Base-by-base conservation (phyloP, 1,284 basidiomycete genomes). In the Sutorius eximius region DNA sequence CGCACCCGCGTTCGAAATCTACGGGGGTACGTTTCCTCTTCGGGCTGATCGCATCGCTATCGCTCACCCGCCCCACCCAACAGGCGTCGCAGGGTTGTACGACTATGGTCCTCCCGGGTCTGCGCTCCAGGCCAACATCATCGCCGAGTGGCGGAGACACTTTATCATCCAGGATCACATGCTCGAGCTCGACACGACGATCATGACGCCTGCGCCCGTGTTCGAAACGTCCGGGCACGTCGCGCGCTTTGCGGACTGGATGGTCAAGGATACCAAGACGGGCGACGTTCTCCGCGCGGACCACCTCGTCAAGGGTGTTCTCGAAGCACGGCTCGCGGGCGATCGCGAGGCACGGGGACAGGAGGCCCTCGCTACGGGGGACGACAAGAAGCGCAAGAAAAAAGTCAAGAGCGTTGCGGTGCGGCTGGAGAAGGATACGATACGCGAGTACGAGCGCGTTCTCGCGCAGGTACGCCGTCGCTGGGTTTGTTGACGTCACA, bases 81-180 rank as follows among this genome's bases (percentile, higher is more conserved):
- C 65, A 93, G 93, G 93, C 75, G 91, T 98, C 58, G 95, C 95
- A 57, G 96, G 96, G 59, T 78, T 99, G 41, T 98, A 96, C 75
- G 95, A 97, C 73, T 97, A 95, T 67, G 95, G 95, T 45, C 94
- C 94, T 45, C 93, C 95, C 5, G 96, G 97, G 60, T 96, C 95
- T 2, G 85, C 95, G 3, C 82, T 99, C 32, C 96, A 98, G 71
- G 93, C 95, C 62, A 99, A 99, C 81, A 94, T 99, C 74, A 89
- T 98, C 68, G 80, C 91, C 8, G 91, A 93, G 79, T 99, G 97
- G 97, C 83, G 97, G 57, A 92, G 91, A 71, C 97, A 99, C 77
- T 99, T 98, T 72, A 98, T 99, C 77, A 83, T 99, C 67, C 93
- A 98, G 69, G 96, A 99, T 71, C 87, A 94, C 77, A 99, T 99